These are phyloP conservation scores for Boletus edulis DNA, from an alignment of 768 basidiomycete species.

Conservation along the genomic window DNA sequence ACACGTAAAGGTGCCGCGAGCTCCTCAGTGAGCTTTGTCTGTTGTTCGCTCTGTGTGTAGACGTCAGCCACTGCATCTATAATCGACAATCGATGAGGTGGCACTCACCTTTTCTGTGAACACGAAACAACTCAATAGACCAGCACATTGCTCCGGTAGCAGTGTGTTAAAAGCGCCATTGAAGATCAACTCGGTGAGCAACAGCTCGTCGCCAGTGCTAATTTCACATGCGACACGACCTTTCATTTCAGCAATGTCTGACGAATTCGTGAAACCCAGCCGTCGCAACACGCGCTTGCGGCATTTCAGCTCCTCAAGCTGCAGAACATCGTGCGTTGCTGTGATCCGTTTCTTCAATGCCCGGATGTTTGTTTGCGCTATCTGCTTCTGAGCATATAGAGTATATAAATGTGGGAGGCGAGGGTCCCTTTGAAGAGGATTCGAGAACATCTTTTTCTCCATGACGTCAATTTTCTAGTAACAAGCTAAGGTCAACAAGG, in stretches of 20 bases:
- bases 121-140: conserved; percentile 95
- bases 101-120: conserved; percentile 87
- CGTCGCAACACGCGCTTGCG: conserved; percentile 92
- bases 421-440: conserved; percentile 75
- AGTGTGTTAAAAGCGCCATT: conserved; percentile 93
- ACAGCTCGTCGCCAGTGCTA: conserved; percentile 92
- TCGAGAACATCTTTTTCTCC: conserved; percentile 81
- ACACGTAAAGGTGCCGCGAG: conserved; percentile 87
- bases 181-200: conserved; percentile 96
- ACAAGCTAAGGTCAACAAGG: background rate
- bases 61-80: background rate
- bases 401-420: conserved; percentile 80
- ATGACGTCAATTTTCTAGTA: conserved; percentile 85
- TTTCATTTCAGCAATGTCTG: conserved; percentile 97
- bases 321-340: conserved; percentile 87
- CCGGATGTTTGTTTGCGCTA: conserved; percentile 65
- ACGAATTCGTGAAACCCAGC: conserved; percentile 82
- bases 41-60: conserved; percentile 69
- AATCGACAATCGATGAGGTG: background rate
- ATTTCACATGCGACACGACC: conserved; percentile 99
- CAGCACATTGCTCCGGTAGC: conserved; percentile 88
- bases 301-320: conserved; percentile 94
- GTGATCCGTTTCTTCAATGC: conserved; percentile 83
- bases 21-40: conserved; percentile 87
- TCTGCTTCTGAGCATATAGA: conserved; percentile 73